Conservation (phyloP, 2,329 filamentous ascomycete genomes). For the Penicillium brasilianum region DNA sequence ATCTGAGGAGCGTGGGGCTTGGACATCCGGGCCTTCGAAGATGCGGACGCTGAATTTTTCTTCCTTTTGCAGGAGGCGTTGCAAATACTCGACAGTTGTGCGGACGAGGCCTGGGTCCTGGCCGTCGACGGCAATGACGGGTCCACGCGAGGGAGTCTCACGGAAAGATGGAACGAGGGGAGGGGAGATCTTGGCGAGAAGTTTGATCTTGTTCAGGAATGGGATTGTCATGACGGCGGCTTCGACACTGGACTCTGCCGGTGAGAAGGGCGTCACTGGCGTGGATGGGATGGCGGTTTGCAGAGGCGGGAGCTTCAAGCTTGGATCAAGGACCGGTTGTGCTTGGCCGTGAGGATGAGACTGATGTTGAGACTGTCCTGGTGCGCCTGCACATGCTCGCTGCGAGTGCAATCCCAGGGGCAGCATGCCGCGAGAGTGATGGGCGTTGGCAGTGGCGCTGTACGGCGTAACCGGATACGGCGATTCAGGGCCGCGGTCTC, state of each 20-base stretch:
- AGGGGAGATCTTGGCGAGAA: slow-evolving; percentile 76
- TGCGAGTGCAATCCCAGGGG: slow-evolving; percentile 62
- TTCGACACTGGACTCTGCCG: slow-evolving; percentile 58
- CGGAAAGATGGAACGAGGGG: slow-evolving; percentile 56
- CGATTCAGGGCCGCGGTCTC: slow-evolving; percentile 45
- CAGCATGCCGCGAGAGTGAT: slow-evolving; percentile 41
- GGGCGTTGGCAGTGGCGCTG: slow-evolving; percentile 48
- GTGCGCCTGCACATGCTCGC: slow-evolving; percentile 44
- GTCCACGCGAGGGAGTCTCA: slow-evolving; percentile 63
- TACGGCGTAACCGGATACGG: slow-evolving; percentile 52
- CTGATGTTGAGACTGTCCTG: slow-evolving; percentile 42
- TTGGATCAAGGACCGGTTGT: slow-evolving; percentile 56
- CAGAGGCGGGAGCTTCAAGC: slow-evolving; percentile 59
- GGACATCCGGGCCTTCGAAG: slow-evolving; percentile 53
- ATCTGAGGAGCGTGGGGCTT: slow-evolving; percentile 28
- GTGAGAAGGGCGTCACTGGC: slow-evolving; percentile 36
- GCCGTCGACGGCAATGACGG: slow-evolving; percentile 84
- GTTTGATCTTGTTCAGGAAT: slow-evolving; percentile 74
- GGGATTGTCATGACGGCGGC: slow-evolving; percentile 77
- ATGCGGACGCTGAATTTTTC: slow-evolving; percentile 57
- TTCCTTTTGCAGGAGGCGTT: slow-evolving; percentile 57
- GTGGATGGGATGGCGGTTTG: slow-evolving; percentile 47
- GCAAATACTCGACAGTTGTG: slow-evolving; percentile 69
- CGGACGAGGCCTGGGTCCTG: slow-evolving; percentile 66
- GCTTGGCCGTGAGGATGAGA: slow-evolving; percentile 24